A percentile compares a stretch with the other conserved stretches of the same genome.
These are phyloP conservation scores for Puccinellia tenuiflora DNA, from an alignment of 176 grass and related monocot genomes.

Conservation along the genomic window DNA sequence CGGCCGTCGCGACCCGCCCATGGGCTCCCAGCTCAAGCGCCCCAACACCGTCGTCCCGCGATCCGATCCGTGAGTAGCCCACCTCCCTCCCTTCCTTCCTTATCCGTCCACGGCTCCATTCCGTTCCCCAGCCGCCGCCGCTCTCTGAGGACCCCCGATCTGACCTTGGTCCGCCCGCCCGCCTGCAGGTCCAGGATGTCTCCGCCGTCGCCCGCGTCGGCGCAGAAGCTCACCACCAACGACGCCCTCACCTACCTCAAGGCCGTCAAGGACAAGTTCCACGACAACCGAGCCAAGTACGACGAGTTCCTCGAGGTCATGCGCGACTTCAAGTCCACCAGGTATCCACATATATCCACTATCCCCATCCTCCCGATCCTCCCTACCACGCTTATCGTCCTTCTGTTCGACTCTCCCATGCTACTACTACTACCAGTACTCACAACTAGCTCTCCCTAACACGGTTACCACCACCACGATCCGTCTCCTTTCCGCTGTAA, in stretches of 20 bases:
- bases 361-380: no score
- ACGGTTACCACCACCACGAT: neutral
- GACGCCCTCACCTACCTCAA: constrained; percentile 70
- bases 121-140: neutral
- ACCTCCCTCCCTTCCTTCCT: constrained; percentile 1
- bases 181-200: constrained; percentile 17
- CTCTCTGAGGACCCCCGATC: neutral
- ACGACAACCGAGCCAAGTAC: constrained; percentile 68
- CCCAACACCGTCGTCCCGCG: constrained; percentile 33
- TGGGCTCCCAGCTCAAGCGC: constrained; percentile 47
- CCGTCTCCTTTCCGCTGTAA: neutral
- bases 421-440: neutral
- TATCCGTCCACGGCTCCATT: neutral
- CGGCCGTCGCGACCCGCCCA: neutral
- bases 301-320: constrained; percentile 81
- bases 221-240: constrained; percentile 58
- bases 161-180: neutral
- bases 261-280: constrained; percentile 71
- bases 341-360: neutral
- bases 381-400: no score
- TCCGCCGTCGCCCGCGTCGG: neutral
- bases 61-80: constrained; percentile 55
- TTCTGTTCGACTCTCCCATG: no score
- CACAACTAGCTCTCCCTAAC: neutral
- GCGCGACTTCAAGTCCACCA: constrained; percentile 75